Conservation (phyloP, 2,329 filamentous ascomycete species). For the Xylariales sp. region DNA sequence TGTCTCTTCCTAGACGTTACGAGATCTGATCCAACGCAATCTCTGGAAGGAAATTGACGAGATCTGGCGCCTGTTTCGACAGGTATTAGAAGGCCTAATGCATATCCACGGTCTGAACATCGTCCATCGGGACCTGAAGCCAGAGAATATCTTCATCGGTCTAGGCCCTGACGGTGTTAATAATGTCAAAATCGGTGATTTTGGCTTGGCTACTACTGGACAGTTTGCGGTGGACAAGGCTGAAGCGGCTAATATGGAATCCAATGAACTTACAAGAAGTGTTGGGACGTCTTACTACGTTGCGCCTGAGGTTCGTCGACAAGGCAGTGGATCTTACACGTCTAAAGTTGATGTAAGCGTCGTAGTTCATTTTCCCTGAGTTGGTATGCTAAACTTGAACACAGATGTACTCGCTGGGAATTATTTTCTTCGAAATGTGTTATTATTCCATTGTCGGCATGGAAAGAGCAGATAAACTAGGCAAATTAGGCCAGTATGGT, state of each 20-base stretch:
- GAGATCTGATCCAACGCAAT: conserved; percentile 84
- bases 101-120: conserved; percentile 93
- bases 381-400: conserved; percentile 22
- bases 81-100: conserved; percentile 87
- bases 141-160: conserved; percentile 94
- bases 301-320: conserved; percentile 88
- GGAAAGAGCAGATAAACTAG: conserved; percentile 73
- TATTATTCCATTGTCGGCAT: conserved; percentile 72
- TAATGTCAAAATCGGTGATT: conserved; percentile 96
- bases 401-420: conserved; percentile 93
- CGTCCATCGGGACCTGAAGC: conserved; percentile 95
- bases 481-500: conserved; percentile 74
- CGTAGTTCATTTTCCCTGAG: neutral
- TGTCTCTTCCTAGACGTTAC: conserved; percentile 70
- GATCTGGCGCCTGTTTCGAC: conserved; percentile 89
- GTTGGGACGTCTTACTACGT: conserved; percentile 89
- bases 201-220: conserved; percentile 91
- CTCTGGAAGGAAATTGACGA: conserved; percentile 80
- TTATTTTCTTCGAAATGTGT: conserved; percentile 99
- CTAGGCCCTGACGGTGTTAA: conserved; percentile 76
- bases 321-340: conserved; percentile 81
- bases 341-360: conserved; percentile 86
- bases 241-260: conserved; percentile 57
- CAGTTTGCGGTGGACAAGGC: conserved; percentile 75
- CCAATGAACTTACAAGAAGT: conserved; percentile 75